Evolutionary conservation across 1,139 yeast genomes (phyloP).

Genomic region (Eremothecium sinecaudum): DNA sequence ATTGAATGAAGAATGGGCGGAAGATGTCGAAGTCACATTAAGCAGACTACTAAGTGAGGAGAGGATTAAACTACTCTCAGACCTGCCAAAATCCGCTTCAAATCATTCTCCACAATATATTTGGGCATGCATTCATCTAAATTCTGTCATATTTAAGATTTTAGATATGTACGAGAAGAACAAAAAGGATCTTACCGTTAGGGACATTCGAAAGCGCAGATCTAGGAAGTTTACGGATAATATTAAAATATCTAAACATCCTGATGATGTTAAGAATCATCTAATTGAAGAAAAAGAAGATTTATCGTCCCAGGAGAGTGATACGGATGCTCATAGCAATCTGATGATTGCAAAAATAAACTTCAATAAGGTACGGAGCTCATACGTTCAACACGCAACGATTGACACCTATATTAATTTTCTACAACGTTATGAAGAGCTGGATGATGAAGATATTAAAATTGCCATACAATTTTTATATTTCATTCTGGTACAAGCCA

Average conservation of each 20-base stretch:
- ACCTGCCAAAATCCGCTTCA: slow-evolving; percentile 56
- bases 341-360: slow-evolving; percentile 28
- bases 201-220: slow-evolving; percentile 35
- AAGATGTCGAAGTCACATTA: slow-evolving; percentile 41
- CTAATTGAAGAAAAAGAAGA: slow-evolving; percentile 37
- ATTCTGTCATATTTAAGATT: slow-evolving; percentile 56
- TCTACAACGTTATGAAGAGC: slow-evolving; percentile 48
- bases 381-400: slow-evolving; percentile 34
- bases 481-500: slow-evolving; percentile 56
- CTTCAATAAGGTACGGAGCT: slow-evolving; percentile 40
- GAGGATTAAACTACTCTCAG: slow-evolving; percentile 49
- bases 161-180: slow-evolving; percentile 62
- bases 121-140: slow-evolving; percentile 53
- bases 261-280: slow-evolving; percentile 24
- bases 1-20: slow-evolving; percentile 36
- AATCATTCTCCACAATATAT: slow-evolving; percentile 59
- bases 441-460: slow-evolving; percentile 52
- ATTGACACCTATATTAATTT: slow-evolving; percentile 33
- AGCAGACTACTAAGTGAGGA: slow-evolving; percentile 55
- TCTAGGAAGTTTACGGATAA: slow-evolving; percentile 14
- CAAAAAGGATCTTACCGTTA: slow-evolving; percentile 45
- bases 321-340: slow-evolving; percentile 8
- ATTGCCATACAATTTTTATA: slow-evolving; percentile 64
- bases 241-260: slow-evolving; percentile 37
- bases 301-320: slow-evolving; percentile 7